Evolutionary conservation across 192 early-diverging fungal genomes (phyloP).

Genomic region (Neocallimastix lanati): DNA sequence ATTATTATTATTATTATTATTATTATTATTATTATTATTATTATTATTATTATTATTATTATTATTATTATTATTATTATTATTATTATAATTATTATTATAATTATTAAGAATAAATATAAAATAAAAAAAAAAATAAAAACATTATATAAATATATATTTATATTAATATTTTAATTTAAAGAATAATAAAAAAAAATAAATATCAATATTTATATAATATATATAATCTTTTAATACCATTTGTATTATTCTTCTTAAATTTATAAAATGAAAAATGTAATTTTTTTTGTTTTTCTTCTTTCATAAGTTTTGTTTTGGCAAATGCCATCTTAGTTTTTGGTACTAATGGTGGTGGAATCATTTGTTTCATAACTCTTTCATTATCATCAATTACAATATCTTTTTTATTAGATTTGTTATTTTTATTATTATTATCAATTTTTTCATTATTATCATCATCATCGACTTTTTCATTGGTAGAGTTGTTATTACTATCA

Average conservation of each 20-base stretch:
- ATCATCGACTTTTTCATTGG: neutral
- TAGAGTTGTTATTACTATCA: neutral
- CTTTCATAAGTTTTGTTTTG: neutral
- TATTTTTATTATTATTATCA: neutral
- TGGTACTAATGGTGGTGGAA: constrained; percentile 7
- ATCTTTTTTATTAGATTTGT: neutral
- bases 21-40: no score
- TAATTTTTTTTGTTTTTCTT: neutral
- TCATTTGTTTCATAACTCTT: constrained; percentile 24
- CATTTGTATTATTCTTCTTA: neutral
- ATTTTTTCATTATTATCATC: neutral
- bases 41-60: no score
- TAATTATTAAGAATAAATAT: no score
- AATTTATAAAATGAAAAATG: neutral
- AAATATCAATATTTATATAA: no score
- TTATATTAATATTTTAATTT: no score
- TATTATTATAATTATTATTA: no score
- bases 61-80: no score
- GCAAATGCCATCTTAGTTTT: neutral
- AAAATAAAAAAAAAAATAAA: no score
- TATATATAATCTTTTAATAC: neutral
- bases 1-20: no score
- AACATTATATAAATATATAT: no score
- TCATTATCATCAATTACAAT: constrained; percentile 22
- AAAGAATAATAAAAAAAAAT: no score